Conservation (phyloP, 805 yeast genomes). For the Saturnispora galanensis region DNA sequence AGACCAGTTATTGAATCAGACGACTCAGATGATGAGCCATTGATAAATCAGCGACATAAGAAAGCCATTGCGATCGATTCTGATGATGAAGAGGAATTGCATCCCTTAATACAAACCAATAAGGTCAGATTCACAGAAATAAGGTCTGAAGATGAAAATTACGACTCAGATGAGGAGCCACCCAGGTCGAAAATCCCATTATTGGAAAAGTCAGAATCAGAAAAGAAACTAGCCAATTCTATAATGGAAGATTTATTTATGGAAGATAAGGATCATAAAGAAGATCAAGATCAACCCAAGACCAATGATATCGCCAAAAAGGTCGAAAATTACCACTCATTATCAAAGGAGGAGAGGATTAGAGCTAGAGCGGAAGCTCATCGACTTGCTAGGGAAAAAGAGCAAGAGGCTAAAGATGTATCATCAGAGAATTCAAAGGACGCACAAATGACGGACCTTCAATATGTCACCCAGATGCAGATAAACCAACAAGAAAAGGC, state of each 20-base stretch:
- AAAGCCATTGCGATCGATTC: neutral
- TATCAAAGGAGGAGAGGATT: slow-evolving; percentile 23
- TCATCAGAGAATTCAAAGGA: neutral
- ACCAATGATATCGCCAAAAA: neutral
- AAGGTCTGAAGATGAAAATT: slow-evolving; percentile 1
- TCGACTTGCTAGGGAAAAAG: slow-evolving; percentile 7
- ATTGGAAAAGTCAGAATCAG: neutral
- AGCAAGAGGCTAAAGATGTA: neutral
- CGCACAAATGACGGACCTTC: slow-evolving; percentile 4
- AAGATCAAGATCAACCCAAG: too few relatives aligned
- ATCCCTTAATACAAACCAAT: neutral
- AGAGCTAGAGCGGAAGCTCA: slow-evolving; percentile 17
- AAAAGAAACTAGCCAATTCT: neutral
- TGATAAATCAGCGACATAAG: neutral
- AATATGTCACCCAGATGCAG: neutral
- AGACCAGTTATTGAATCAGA: neutral
- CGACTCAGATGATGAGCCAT: slow-evolving; percentile 8
- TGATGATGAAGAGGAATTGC: slow-evolving; percentile 6
- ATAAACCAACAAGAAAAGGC: slow-evolving; percentile 8
- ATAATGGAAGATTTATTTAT: neutral
- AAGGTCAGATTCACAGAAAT: neutral
- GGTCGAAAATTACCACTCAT: slow-evolving; percentile 16
- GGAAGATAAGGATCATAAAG: neutral
- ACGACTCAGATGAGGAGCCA: neutral
- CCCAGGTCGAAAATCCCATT: neutral